Evolutionary conservation across 345 rosid genomes (phyloP).

Genomic region (Citrus sinensis): DVS_A1.0 CM039168.1:24456501-24457000

Average conservation of each 20-base stretch:
- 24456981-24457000: background rate
- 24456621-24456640: constrained; percentile 80
- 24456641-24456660: constrained; percentile 70
- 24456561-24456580: constrained; percentile 6
- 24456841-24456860: background rate
- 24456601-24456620: constrained; percentile 60
- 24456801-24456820: background rate
- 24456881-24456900: background rate
- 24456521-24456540: background rate
- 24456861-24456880: background rate
- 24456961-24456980: background rate
- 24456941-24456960: background rate
- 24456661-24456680: constrained; percentile 77
- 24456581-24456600: background rate
- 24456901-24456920: background rate
- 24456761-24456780: constrained; percentile 34
- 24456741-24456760: constrained; percentile 93
- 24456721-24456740: constrained; percentile 87
- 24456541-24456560: constrained; percentile 1
- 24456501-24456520: constrained; percentile 1
- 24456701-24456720: constrained; percentile 90
- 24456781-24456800: background rate
- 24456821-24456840: background rate
- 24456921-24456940: background rate
- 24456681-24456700: constrained; percentile 81